Evolutionary conservation across 75 land plant genomes (phyloP).

Genomic region (Pinus tabuliformis): DNA sequence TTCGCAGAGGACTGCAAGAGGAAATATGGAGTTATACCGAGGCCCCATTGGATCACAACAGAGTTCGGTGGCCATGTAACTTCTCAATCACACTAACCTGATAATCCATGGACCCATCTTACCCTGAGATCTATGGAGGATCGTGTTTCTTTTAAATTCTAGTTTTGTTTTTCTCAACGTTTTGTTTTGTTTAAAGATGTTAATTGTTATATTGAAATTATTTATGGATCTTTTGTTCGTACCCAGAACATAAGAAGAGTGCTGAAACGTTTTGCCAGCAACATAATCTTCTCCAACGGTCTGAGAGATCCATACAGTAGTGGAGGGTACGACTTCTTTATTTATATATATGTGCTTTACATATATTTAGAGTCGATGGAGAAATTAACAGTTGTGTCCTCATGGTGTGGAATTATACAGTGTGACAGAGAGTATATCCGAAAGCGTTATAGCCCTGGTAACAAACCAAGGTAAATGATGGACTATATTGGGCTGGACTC

Average conservation of each 20-base stretch:
- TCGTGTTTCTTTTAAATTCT: not conserved
- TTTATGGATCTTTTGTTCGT: not conserved
- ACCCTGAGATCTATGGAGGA: not conserved
- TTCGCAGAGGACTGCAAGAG: conserved; percentile 21
- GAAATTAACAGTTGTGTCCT: too few relatives aligned
- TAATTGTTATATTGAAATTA: not conserved
- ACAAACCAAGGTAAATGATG: too few relatives aligned
- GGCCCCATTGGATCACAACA: not conserved
- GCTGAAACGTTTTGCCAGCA: not conserved
- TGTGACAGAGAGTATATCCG: too few relatives aligned
- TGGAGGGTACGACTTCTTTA: too few relatives aligned
- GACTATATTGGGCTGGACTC: too few relatives aligned
- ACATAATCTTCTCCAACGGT: too few relatives aligned
- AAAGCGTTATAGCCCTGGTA: too few relatives aligned
- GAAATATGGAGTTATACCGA: not conserved
- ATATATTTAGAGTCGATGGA: too few relatives aligned
- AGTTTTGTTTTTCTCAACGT: not conserved
- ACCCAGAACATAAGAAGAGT: not conserved
- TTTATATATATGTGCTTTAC: too few relatives aligned
- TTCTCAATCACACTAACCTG: not conserved
- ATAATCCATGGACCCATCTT: too few relatives aligned
- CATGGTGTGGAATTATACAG: too few relatives aligned
- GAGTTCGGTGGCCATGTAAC: conserved; percentile 6
- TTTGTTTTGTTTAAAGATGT: not conserved
- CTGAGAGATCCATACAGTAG: too few relatives aligned